Percentiles rank a stretch among this genome's conserved stretches.
These are phyloP conservation scores for Agaricus blazei DNA, from an alignment of 768 basidiomycete species.

Conservation along the genomic window DNA sequence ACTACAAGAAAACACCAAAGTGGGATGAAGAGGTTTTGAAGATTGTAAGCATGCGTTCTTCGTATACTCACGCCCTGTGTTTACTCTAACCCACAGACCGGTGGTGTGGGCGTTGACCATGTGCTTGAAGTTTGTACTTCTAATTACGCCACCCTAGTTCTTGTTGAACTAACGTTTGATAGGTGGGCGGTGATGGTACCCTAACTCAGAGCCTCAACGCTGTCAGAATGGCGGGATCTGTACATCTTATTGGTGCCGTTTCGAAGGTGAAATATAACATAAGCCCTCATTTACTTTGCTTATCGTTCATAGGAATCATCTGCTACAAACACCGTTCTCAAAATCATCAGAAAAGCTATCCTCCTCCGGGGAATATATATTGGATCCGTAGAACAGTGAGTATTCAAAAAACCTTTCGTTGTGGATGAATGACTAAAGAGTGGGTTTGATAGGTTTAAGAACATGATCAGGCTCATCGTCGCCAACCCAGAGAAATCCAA, in stretches of 20 bases:
- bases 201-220: conserved; percentile 37
- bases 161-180: background rate
- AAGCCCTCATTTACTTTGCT: no score
- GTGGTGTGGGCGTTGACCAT: conserved; percentile 33
- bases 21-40: conserved; percentile 52
- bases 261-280: conserved; percentile 24
- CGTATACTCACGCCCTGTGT: background rate
- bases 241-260: conserved; percentile 51
- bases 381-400: conserved; percentile 54
- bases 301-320: no score
- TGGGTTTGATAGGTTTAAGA: conserved; percentile 34
- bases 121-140: conserved; percentile 29
- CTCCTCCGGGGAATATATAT: conserved; percentile 47
- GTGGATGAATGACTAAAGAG: no score
- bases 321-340: conserved; percentile 23
- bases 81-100: conserved; percentile 22
- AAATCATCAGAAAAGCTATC: conserved; percentile 33
- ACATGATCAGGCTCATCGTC: conserved; percentile 42
- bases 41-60: conserved; percentile 28
- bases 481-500: conserved; percentile 33
- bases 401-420: background rate
- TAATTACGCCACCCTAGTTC: no score
- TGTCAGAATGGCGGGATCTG: conserved; percentile 33
- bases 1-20: conserved; percentile 51
- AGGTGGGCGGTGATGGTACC: conserved; percentile 55